Evolutionary conservation across 2,329 filamentous ascomycete species (phyloP).

Genomic region (Trichoderma sp.): DNA sequence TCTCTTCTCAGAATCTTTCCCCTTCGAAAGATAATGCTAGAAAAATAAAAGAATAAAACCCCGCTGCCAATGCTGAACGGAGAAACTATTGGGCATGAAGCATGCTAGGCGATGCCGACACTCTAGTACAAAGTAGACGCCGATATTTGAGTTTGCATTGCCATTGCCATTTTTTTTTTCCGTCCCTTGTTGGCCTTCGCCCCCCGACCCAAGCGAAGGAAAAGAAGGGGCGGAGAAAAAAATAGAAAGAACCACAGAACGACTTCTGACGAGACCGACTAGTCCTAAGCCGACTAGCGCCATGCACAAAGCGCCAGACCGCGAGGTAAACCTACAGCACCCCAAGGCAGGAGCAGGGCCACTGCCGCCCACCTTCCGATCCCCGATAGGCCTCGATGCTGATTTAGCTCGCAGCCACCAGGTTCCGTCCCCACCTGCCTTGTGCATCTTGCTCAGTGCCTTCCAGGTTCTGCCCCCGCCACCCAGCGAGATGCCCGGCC

Average conservation of each 20-base stretch:
- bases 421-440: constrained; percentile 9
- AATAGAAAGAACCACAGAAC: constrained; percentile 12
- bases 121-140: background rate
- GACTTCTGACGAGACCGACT: background rate
- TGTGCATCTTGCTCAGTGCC: constrained; percentile 19
- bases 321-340: background rate
- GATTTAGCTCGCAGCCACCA: constrained; percentile 27
- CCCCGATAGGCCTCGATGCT: constrained; percentile 25
- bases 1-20: background rate
- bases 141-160: constrained; percentile 11
- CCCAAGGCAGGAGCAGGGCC: background rate
- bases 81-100: constrained; percentile 16
- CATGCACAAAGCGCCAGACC: background rate
- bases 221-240: constrained; percentile 22
- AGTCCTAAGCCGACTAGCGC: background rate
- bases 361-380: constrained; percentile 25
- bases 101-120: constrained; percentile 24
- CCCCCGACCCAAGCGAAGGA: constrained; percentile 9
- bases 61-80: constrained; percentile 6
- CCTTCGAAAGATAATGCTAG: background rate
- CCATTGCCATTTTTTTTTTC: background rate
- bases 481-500: constrained; percentile 10
- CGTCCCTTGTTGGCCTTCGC: background rate
- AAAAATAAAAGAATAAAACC: background rate
- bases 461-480: constrained; percentile 9